phyloP scores from a whole-genome alignment of 192 early-diverging fungal species.

The Helicostylum pulchrum region DNA sequence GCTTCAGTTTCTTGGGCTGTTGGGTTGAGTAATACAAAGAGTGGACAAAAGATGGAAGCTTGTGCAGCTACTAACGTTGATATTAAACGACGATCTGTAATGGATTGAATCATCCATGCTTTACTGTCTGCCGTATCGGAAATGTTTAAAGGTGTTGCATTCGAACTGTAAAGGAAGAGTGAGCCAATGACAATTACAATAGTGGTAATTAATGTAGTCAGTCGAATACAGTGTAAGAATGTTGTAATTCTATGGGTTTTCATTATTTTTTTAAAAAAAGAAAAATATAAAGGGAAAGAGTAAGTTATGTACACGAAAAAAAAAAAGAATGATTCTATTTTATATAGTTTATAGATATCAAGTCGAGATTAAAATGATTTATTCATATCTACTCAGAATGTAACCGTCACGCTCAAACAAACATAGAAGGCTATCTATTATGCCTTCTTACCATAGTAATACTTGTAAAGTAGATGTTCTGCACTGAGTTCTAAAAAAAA shows the following conservation, averaged over 20 bases:
- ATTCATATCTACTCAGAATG: too few species aligned
- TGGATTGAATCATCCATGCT: neutral
- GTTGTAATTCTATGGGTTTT: neutral
- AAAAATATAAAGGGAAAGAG: neutral
- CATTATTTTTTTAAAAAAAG: neutral
- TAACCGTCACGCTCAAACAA: too few species aligned
- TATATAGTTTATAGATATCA: too few species aligned
- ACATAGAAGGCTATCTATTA: too few species aligned
- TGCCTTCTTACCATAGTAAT: too few species aligned
- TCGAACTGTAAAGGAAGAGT: slow-evolving; percentile 12
- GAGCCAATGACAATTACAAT: slow-evolving; percentile 7
- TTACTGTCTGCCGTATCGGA: neutral
- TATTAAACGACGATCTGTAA: slow-evolving; percentile 23
- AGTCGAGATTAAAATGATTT: too few species aligned
- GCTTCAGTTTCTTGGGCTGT: neutral
- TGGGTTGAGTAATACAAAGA: slow-evolving; percentile 9
- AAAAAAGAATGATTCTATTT: neutral
- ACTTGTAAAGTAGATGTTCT: too few species aligned
- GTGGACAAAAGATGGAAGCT: slow-evolving; percentile 24
- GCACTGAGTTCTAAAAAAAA: too few species aligned
- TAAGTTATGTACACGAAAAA: neutral
- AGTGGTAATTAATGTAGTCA: slow-evolving; percentile 6
- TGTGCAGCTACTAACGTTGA: slow-evolving; percentile 29
- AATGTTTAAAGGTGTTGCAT: neutral
- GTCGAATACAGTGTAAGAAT: slow-evolving; percentile 10